Evolutionary conservation across 73 alveolate species (phyloP).

Genomic region (Tetrahymena thermophila): DNA sequence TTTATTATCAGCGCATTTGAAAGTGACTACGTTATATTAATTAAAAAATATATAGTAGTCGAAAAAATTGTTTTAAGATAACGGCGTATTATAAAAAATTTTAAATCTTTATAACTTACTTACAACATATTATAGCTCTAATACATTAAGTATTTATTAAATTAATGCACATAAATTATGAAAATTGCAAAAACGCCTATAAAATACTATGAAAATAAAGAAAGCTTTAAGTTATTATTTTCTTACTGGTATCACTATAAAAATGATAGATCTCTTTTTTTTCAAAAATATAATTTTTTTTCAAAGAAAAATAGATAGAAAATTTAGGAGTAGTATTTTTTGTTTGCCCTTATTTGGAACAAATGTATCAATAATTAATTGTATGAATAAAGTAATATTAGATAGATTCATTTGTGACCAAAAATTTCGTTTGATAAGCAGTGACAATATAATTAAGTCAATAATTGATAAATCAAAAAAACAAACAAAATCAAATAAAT

Average conservation of each 20-base stretch:
- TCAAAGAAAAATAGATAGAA: not conserved
- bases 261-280: not conserved
- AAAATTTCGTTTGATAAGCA: not conserved
- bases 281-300: not conserved
- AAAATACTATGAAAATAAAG: no score
- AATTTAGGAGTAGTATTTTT: not conserved
- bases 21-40: not conserved
- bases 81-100: not conserved
- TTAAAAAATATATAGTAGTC: no score
- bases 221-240: not conserved
- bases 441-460: not conserved
- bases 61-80: no score
- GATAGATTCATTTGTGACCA: not conserved
- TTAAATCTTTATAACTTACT: no score
- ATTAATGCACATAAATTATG: not conserved
- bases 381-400: not conserved
- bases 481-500: not conserved
- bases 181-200: not conserved
- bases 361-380: not conserved
- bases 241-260: not conserved
- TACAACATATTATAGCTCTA: not conserved
- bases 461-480: not conserved
- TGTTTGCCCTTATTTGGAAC: not conserved
- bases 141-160: not conserved
- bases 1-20: not conserved